Evolutionary conservation across 2,329 filamentous ascomycete species (phyloP).

Genomic region (Diaporthe longicolla): DNA sequence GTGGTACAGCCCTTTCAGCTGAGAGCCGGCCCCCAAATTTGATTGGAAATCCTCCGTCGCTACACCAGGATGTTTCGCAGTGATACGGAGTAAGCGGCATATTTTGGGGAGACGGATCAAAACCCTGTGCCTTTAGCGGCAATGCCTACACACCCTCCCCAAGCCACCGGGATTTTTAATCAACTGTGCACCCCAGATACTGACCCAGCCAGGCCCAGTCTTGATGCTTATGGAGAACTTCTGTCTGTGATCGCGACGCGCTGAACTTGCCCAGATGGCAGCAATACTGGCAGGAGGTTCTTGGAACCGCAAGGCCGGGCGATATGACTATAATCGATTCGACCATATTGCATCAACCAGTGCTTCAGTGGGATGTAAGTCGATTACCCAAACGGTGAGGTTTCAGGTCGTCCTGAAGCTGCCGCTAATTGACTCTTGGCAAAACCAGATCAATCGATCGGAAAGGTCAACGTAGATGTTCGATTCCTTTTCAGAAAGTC

Average conservation of each 20-base stretch:
- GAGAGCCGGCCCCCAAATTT: neutral
- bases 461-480: conserved; percentile 6
- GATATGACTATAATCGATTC: conserved; percentile 18
- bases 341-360: neutral
- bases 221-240: neutral
- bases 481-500: conserved; percentile 43
- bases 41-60: conserved; percentile 7
- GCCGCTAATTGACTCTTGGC: neutral
- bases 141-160: neutral
- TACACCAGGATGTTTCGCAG: neutral
- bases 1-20: conserved; percentile 17
- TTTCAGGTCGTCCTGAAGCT: no score
- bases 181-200: neutral
- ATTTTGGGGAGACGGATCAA: conserved; percentile 3
- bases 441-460: conserved; percentile 10
- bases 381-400: neutral
- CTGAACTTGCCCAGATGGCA: neutral
- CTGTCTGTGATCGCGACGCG: neutral
- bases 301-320: conserved; percentile 19
- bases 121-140: neutral
- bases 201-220: neutral
- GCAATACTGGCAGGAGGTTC: conserved; percentile 6
- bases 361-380: conserved; percentile 18
- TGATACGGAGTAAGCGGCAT: conserved; percentile 13
- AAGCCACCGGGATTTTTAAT: neutral